Base-by-base conservation (phyloP, 2,329 filamentous ascomycete species). In the Metarhizium rileyi region DNA sequence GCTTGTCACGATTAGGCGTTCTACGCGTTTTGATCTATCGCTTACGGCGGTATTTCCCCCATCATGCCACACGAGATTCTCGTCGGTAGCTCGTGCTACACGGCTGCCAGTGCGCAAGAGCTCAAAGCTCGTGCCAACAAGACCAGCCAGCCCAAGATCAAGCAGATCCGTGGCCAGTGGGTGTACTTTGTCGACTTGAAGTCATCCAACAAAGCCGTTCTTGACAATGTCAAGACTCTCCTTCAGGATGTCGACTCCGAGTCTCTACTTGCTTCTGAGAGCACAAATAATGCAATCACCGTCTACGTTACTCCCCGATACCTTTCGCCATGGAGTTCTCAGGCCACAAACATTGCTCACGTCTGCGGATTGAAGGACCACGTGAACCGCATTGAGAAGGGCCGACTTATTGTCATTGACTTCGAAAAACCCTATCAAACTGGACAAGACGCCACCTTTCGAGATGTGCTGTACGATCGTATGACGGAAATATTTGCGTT, bases 271-370 rank as follows among this genome's bases (percentile, higher is more conserved):
- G 52, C 60, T 23, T 53, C 65, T 16, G 58, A 61, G 36, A 60
- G 56, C 36, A 60, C 61, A 53, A 75, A 78, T 48, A 66, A 73
- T 51, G 72, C 74, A 41, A 69, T 76, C 45, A 73, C 83, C 54
- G 78, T 87, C 64, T 88, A 90, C 63, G 77, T 95, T 51, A 82
- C 79, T 44, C 91, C 91, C 20, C 81, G 91, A 57, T 86, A 87
- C 59, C 90, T 95, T 57, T 96, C 90, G 38, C 93, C 93, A 64
- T 98, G 93, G 93, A 96, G 90, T 69, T 95, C 90, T 50, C 90
- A 96, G 68, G 91, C 90, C 26, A 95, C 91, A 44, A 91, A 83
- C 64, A 96, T 97, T 65, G 86, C 91, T 48, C 83, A 93, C 57
- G 91, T 96, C 28, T 97, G 91, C 64, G 90, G 87, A 25, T 73